Evolutionary conservation across 2,329 filamentous ascomycete species (phyloP).

Genomic region (Metarhizium humberi): DNA sequence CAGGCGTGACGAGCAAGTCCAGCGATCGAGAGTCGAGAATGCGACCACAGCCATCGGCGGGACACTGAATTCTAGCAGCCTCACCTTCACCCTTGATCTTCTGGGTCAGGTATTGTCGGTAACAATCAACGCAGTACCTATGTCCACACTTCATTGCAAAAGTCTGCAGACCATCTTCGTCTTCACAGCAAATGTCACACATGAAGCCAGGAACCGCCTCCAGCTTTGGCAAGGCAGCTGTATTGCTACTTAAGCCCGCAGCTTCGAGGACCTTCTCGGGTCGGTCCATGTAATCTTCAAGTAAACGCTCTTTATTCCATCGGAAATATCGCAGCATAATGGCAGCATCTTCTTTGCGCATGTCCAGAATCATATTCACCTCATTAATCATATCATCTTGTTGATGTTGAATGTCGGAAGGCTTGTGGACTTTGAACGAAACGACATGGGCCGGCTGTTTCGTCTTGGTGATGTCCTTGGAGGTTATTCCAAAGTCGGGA

Average conservation of each 20-base stretch:
- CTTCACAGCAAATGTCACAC: conserved; percentile 96
- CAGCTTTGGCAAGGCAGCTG: conserved; percentile 54
- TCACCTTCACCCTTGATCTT: conserved; percentile 96
- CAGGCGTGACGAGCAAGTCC: conserved; percentile 58
- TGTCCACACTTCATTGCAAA: conserved; percentile 96
- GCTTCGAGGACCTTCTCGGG: conserved; percentile 71
- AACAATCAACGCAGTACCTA: conserved; percentile 87
- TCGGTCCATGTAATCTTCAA: conserved; percentile 93
- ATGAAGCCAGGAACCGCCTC: conserved; percentile 66
- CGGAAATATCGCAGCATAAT: conserved; percentile 82
- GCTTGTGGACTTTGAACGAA: conserved; percentile 72
- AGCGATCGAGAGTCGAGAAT: conserved; percentile 88
- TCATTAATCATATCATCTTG: conserved; percentile 83
- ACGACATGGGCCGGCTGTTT: conserved; percentile 73
- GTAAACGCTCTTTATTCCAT: conserved; percentile 94
- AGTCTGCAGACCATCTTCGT: conserved; percentile 64
- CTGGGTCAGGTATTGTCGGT: conserved; percentile 79
- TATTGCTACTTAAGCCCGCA: conserved; percentile 66
- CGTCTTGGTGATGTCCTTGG: conserved; percentile 59
- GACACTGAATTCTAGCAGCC: conserved; percentile 89
- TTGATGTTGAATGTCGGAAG: conserved; percentile 71
- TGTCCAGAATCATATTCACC: conserved; percentile 82
- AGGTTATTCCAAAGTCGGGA: conserved; percentile 39
- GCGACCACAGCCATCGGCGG: conserved; percentile 74
- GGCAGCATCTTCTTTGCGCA: conserved; percentile 80